Percentiles rank a stretch among this genome's conserved stretches.
Conservation (phyloP, 495 filamentous ascomycete species). For the Daldinia vernicosa region DNA sequence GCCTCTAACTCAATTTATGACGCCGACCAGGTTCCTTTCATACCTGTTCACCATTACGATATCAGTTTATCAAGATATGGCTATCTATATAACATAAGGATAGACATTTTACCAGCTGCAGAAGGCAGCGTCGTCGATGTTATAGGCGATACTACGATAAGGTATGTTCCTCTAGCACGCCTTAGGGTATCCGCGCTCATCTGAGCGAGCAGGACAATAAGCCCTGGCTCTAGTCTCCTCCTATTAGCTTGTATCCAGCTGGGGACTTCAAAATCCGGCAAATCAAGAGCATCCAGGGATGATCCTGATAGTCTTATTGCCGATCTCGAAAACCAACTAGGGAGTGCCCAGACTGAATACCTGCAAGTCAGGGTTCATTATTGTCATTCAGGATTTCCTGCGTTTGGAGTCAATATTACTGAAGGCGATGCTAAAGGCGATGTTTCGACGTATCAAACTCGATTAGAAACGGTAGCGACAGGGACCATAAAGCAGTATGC, state of each 20-base stretch:
- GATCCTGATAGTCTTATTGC: constrained; percentile 60
- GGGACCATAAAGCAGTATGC: constrained; percentile 56
- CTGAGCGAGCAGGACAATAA: constrained; percentile 42
- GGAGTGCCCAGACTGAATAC: constrained; percentile 51
- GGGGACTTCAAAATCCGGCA: constrained; percentile 10
- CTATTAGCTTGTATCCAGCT: constrained; percentile 52
- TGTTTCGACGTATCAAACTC: constrained; percentile 46
- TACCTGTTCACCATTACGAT: constrained; percentile 16
- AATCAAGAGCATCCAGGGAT: constrained; percentile 40
- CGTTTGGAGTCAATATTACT: constrained; percentile 9
- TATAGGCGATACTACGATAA: constrained; percentile 42
- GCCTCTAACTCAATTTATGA: constrained; percentile 3
- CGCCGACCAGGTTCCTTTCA: constrained; percentile 15
- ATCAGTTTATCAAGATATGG: constrained; percentile 47
- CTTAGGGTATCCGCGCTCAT: constrained; percentile 18
- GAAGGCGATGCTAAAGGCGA: constrained; percentile 20
- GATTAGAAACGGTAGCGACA: constrained; percentile 53
- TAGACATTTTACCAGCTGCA: constrained; percentile 48
- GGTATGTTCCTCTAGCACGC: neutral
- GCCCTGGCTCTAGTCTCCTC: constrained; percentile 50
- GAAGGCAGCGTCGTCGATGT: constrained; percentile 50
- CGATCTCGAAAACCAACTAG: constrained; percentile 59
- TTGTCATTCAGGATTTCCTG: constrained; percentile 59
- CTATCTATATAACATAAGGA: constrained; percentile 53
- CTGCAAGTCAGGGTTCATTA: constrained; percentile 59